Percentiles rank a stretch among this genome's conserved stretches.
phyloP scores from a whole-genome alignment of 1,284 basidiomycete species.

The Boletus albobrunnescens region DNA sequence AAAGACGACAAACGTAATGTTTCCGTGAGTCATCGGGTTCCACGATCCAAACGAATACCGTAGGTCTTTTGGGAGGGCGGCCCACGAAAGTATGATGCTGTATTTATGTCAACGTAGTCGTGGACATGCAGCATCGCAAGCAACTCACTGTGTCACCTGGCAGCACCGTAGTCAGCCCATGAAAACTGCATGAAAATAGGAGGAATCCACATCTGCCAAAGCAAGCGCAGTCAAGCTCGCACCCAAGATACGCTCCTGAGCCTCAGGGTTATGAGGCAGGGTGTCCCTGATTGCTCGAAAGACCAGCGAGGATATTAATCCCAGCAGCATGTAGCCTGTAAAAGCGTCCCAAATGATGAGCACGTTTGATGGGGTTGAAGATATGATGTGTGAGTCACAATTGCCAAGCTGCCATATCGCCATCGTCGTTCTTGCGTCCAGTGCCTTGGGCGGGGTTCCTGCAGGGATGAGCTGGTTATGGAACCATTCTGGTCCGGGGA shows the following conservation, averaged over 20 bases:
- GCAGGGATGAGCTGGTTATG: slow-evolving; percentile 64
- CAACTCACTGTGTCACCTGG: slow-evolving; percentile 55
- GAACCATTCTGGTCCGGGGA: slow-evolving; percentile 68
- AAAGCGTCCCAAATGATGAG: neutral
- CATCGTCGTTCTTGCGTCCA: slow-evolving; percentile 58
- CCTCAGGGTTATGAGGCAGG: slow-evolving; percentile 52
- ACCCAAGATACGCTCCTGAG: slow-evolving; percentile 69
- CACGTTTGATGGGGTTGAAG: neutral
- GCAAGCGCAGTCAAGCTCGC: slow-evolving; percentile 62
- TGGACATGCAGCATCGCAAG: neutral
- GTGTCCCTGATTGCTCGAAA: slow-evolving; percentile 68
- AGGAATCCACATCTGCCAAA: slow-evolving; percentile 64
- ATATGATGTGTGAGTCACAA: slow-evolving; percentile 40
- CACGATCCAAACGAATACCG: slow-evolving; percentile 49
- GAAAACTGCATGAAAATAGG: neutral
- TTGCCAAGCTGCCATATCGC: slow-evolving; percentile 70
- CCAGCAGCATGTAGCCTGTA: slow-evolving; percentile 65
- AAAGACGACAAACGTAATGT: slow-evolving; percentile 59
- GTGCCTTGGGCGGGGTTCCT: slow-evolving; percentile 29
- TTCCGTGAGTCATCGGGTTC: slow-evolving; percentile 74
- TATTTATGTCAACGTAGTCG: slow-evolving; percentile 1
- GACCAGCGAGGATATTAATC: slow-evolving; percentile 62
- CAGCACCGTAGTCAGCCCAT: slow-evolving; percentile 1
- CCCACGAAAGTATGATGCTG: slow-evolving; percentile 56
- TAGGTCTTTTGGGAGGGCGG: slow-evolving; percentile 56